phyloP scores from a whole-genome alignment of 805 yeast genomes.

The Teunomyces funiuensis region DNA sequence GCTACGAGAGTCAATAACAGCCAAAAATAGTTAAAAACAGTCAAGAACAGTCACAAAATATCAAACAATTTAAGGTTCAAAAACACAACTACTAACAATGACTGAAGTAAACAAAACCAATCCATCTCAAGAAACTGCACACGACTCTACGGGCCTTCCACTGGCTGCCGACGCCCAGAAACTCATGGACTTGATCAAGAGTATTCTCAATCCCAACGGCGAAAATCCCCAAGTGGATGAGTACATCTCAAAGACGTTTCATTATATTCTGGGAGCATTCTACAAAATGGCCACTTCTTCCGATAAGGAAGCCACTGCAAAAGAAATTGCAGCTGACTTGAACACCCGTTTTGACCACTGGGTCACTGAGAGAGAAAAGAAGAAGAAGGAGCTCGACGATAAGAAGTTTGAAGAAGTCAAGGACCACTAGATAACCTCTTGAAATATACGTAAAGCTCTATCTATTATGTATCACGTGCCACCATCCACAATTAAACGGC shows the following conservation, averaged over 20 bases:
- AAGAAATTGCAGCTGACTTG: constrained; percentile 37
- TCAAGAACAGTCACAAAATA: too few species aligned
- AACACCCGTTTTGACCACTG: constrained; percentile 26
- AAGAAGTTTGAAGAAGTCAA: constrained; percentile 3
- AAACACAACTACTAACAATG: neutral
- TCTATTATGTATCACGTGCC: too few species aligned
- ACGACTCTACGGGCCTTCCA: neutral
- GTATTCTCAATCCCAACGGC: constrained; percentile 29
- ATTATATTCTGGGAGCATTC: constrained; percentile 25
- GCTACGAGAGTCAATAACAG: too few species aligned
- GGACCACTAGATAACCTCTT: neutral
- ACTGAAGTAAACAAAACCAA: neutral
- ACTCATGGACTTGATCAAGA: constrained; percentile 12
- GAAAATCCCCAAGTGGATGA: constrained; percentile 27
- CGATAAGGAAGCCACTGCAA: constrained; percentile 34
- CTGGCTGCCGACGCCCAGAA: constrained; percentile 12
- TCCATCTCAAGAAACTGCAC: constrained; percentile 1
- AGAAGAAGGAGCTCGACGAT: constrained; percentile 8
- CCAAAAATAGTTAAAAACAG: too few species aligned
- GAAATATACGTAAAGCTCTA: too few species aligned
- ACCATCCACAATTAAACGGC: too few species aligned
- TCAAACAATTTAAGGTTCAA: too few species aligned
- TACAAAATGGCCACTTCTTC: constrained; percentile 29
- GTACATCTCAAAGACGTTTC: constrained; percentile 26
- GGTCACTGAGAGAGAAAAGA: constrained; percentile 19